Base-by-base conservation (phyloP, 768 basidiomycete genomes). In the Leccinum ochraceum region DNA sequence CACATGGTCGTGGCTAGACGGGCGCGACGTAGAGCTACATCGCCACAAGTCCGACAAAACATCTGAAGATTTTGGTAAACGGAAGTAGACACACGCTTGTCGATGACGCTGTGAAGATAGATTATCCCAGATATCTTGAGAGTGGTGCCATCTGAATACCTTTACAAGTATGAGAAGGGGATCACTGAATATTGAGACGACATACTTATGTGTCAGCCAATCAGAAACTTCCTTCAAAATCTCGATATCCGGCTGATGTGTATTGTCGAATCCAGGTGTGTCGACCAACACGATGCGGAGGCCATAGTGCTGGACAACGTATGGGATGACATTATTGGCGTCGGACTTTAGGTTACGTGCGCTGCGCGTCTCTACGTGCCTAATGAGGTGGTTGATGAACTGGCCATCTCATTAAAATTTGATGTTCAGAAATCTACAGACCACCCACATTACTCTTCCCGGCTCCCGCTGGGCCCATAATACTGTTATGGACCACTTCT, bases 41-140 rank as follows among this genome's bases (percentile, higher is more conserved):
- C 30, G 30, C 30, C 30, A 30, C 30, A 30, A 30, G 30, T 30
- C 70, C 68, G 63, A n/a, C 66, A 60, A 60, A 79, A 75, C 61
- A 77, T 58, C 16, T 63, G 58, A 50, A 78, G 70, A 58, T 75
- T 76, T 37, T 66, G 68, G 26, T 52, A 49, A 6, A 62, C 59
- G 11, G 74, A 70, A 10, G 72, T 74, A 11, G 67, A 60, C 67
- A 79, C 66, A 2, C 72, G 70, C 36, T 63, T 74, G 54, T 76
- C 73, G 26, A 73, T 67, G 53, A 78, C 77, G 28, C 69, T 67
- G 53, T 76, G 72, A 14, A 74, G 48, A 51, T 76, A 76, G 24
- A 78, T 56, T 34, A 78, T 62, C 8, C 78, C 78, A 24, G 66
- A 30, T 30, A 30, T 30, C 3, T 30, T 30, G 30, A 30, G 2